Evolutionary conservation across 1,284 basidiomycete genomes (phyloP), one percentile per base, ranked within the genome.

Genomic region (Pholiota adiposa): DNA sequence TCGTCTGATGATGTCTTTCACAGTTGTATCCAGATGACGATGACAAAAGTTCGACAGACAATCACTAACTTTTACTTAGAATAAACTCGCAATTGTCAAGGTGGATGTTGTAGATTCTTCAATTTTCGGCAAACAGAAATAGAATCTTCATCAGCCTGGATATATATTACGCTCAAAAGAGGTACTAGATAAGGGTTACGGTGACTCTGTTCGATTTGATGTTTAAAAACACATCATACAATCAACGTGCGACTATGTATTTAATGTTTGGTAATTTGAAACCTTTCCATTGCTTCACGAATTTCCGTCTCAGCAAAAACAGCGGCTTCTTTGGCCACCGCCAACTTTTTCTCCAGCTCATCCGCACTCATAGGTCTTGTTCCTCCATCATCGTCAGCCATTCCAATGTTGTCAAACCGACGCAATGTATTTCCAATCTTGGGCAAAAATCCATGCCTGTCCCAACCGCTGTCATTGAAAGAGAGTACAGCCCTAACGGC

Each of bases 381-480:
- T 29, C 68, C 71, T 2, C 79, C 83, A 59, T 77, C 73, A 56
- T 79, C 78, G 51, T 83, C 82, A 6, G 85, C 72, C 63, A 82
- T 70, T 1, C 88, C 87, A 51, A 93, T 81, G 55, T 72, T 80
- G 65, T 92, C 88, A 65, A 92, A 93, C 38, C 85, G 80, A 60
- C 77, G 78, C 38, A 93, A 73, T 0, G 88, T 88, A 64, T 86
- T 84, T 21, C 88, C 86, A 33, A 84, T 70, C 27, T 84, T 83
- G 33, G 89, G 89, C 68, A 90, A 72, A 68, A 87, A 86, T 2
- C 78, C 82, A 62, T 82, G 76, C 14, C 81, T 79, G 70, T 92
- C 90, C 91, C 91, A 93, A n/a, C 92, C 91, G 62, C 81, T 86
- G 73, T 93, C 92, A 65, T 92, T 93, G 77, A 92, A 89, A 1